Evolutionary conservation across 1,284 basidiomycete species (phyloP).

Genomic region (Lignosus rhinocerotis): DNA sequence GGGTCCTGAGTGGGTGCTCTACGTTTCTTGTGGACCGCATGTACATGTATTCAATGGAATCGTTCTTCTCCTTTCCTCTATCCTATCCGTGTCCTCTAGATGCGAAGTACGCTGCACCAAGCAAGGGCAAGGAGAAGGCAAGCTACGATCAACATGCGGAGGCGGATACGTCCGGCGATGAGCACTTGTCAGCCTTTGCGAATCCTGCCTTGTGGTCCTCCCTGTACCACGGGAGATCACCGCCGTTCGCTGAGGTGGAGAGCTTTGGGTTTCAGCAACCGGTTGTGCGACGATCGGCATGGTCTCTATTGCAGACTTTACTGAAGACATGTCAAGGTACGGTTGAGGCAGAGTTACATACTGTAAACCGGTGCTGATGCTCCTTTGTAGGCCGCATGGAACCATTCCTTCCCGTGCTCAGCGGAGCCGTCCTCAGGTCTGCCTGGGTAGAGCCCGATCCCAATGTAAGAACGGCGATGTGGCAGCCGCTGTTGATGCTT

Average conservation of each 20-base stretch:
- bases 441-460: conserved; percentile 79
- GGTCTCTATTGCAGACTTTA: conserved; percentile 50
- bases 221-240: conserved; percentile 44
- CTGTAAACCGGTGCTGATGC: background rate
- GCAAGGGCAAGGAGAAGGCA: conserved; percentile 18
- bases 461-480: conserved; percentile 67
- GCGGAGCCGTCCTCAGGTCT: conserved; percentile 63
- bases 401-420: conserved; percentile 47
- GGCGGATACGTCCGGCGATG: conserved; percentile 21
- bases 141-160: conserved; percentile 7
- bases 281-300: conserved; percentile 65
- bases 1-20: conserved; percentile 56
- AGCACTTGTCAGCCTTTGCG: conserved; percentile 43
- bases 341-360: background rate
- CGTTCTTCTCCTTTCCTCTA: conserved; percentile 2
- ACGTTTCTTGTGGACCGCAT: conserved; percentile 11
- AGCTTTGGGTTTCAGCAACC: conserved; percentile 65
- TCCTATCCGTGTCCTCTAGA: conserved; percentile 6
- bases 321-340: conserved; percentile 47
- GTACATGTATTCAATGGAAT: conserved; percentile 10
- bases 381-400: conserved; percentile 38
- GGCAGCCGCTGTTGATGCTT: conserved; percentile 70
- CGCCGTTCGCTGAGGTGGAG: conserved; percentile 47
- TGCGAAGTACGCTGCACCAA: conserved; percentile 10
- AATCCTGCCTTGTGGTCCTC: conserved; percentile 63